Conservation (phyloP, 495 filamentous ascomycete genomes). For the Trichocladium antarcticum region DNA sequence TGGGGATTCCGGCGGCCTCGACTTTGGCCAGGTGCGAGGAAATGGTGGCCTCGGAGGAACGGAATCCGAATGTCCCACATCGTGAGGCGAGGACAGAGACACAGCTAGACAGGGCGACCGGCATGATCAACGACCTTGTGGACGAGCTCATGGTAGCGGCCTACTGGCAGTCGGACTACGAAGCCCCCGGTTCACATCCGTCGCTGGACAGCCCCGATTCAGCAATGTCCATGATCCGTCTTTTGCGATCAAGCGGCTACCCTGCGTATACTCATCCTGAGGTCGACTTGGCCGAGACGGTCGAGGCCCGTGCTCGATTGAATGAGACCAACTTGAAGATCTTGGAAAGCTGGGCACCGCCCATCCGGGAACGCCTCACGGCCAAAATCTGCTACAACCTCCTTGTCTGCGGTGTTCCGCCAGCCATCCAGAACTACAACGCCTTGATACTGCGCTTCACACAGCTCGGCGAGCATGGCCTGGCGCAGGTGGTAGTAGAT, state of each 20-base stretch:
- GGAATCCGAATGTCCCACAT: neutral
- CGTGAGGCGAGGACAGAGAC: conserved; percentile 9
- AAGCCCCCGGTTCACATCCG: conserved; percentile 3
- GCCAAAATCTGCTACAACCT: conserved; percentile 59
- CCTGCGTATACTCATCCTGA: conserved; percentile 26
- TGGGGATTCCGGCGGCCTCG: neutral
- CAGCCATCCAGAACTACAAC: conserved; percentile 56
- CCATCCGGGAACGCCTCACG: conserved; percentile 23
- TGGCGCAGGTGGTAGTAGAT: conserved; percentile 45
- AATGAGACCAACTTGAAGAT: conserved; percentile 28
- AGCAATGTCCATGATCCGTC: conserved; percentile 17
- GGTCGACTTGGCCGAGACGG: conserved; percentile 7
- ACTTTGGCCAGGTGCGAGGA: conserved; percentile 8
- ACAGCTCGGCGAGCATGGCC: conserved; percentile 35
- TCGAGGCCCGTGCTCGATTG: conserved; percentile 17
- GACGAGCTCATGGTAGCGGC: conserved; percentile 19
- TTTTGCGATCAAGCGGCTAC: conserved; percentile 26
- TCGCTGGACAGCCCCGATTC: conserved; percentile 21
- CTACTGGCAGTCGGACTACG: conserved; percentile 8
- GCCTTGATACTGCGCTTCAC: conserved; percentile 49
- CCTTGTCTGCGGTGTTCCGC: conserved; percentile 44
- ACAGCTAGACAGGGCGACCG: conserved; percentile 7
- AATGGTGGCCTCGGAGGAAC: conserved; percentile 11
- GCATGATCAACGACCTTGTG: conserved; percentile 17
- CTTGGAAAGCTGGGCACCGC: conserved; percentile 20